Evolutionary conservation across 441 rosid genomes (phyloP).

Genomic region (Brassica hybrid): DNA sequence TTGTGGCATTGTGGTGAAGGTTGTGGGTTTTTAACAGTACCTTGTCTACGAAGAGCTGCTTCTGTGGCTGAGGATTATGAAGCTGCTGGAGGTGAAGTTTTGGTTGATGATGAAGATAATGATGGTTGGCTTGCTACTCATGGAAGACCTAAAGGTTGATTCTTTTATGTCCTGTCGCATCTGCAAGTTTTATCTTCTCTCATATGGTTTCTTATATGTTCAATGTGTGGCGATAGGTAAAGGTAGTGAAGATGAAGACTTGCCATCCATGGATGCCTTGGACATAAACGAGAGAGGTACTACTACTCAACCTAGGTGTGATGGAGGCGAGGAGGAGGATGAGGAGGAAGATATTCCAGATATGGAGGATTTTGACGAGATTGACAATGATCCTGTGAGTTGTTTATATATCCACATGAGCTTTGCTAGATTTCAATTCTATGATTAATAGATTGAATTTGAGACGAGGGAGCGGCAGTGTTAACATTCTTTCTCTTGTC

Average conservation of each 20-base stretch:
- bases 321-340: constrained; percentile 58
- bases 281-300: constrained; percentile 58
- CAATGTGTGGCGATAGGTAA: constrained; percentile 52
- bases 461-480: not conserved
- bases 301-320: constrained; percentile 56
- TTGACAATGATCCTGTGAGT: constrained; percentile 83
- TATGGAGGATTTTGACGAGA: constrained; percentile 58
- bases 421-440: no score
- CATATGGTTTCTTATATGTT: constrained; percentile 3
- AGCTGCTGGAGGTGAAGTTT: constrained; percentile 92
- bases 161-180: not conserved
- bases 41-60: constrained; percentile 90
- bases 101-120: constrained; percentile 86
- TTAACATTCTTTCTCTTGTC: not conserved
- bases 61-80: constrained; percentile 89
- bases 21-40: constrained; percentile 52
- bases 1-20: not conserved
- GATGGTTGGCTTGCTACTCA: constrained; percentile 99
- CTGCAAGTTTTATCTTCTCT: not conserved
- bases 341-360: constrained; percentile 87
- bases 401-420: no score
- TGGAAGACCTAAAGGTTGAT: constrained; percentile 85
- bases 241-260: constrained; percentile 67
- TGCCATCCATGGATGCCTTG: constrained; percentile 86
- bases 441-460: not conserved